Evolutionary conservation across 129 eudicot genomes (phyloP).

Genomic region (Tagetes erecta): DNA sequence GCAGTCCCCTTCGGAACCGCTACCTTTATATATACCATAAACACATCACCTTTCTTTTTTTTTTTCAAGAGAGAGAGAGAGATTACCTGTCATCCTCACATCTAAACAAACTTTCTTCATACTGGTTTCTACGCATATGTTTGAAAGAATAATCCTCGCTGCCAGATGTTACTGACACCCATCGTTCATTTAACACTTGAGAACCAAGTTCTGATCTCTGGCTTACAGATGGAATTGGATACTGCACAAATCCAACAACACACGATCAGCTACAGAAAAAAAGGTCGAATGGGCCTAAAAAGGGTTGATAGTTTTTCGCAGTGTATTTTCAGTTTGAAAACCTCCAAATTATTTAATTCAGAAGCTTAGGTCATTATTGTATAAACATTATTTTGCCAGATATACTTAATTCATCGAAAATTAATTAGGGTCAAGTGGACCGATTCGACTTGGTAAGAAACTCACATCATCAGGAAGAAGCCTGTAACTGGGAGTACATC

Average conservation of each 20-base stretch:
- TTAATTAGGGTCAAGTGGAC: neutral
- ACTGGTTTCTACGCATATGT: constrained; percentile 99
- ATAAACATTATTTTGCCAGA: neutral
- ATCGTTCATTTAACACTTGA: constrained; percentile 82
- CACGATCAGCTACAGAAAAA: constrained; percentile 15
- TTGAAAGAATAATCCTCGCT: constrained; percentile 99
- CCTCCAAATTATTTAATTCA: neutral
- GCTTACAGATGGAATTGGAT: constrained; percentile 87
- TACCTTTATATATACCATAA: neutral
- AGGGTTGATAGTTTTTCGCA: neutral
- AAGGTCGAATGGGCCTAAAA: constrained; percentile 3
- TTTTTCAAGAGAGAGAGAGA: constrained; percentile 5
- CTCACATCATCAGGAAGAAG: constrained; percentile 95
- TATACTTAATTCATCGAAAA: neutral
- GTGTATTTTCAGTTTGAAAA: neutral
- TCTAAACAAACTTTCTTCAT: constrained; percentile 95
- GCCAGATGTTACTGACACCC: constrained; percentile 99
- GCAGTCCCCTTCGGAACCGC: too few relatives aligned
- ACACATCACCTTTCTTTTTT: neutral
- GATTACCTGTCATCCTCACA: constrained; percentile 98
- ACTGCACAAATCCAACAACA: constrained; percentile 48
- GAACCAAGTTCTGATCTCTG: constrained; percentile 89
- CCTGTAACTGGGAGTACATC: constrained; percentile 96
- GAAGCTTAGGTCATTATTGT: neutral
- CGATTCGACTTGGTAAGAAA: constrained; percentile 9